These are phyloP conservation scores for Saccharomycopsis vini DNA, from an alignment of 805 yeast genomes.

Conservation along the genomic window DNA sequence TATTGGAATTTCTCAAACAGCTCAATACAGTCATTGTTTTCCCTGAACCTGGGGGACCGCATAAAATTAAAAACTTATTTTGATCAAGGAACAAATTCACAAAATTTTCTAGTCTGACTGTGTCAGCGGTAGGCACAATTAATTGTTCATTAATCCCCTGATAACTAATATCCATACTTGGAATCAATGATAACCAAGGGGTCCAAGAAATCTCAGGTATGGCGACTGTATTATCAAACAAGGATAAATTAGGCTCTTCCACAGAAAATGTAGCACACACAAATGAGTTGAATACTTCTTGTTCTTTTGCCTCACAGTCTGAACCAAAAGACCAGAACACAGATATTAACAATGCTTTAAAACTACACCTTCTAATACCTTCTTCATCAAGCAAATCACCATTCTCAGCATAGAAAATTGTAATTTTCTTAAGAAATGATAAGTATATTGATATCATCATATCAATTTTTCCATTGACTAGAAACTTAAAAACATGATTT, in stretches of 20 bases:
- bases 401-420: conserved; percentile 21
- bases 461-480: conserved; percentile 28
- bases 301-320: conserved; percentile 26
- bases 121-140: conserved; percentile 74
- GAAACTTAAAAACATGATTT: conserved; percentile 46
- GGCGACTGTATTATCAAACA: conserved; percentile 37
- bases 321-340: conserved; percentile 30
- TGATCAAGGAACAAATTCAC: conserved; percentile 48
- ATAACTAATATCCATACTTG: conserved; percentile 40
- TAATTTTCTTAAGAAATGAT: conserved; percentile 27
- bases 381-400: conserved; percentile 25
- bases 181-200: conserved; percentile 33
- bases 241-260: conserved; percentile 15
- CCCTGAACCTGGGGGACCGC: conserved; percentile 98
- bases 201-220: conserved; percentile 41
- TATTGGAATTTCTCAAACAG: conserved; percentile 47
- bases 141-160: conserved; percentile 47
- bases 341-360: conserved; percentile 28
- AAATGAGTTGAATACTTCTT: conserved; percentile 24
- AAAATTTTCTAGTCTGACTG: conserved; percentile 54
- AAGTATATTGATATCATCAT: conserved; percentile 35
- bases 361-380: conserved; percentile 23
- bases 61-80: conserved; percentile 55
- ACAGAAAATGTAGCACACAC: background rate
- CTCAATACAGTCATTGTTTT: conserved; percentile 84